phyloP scores from a whole-genome alignment of 164 flowering plant species.

The Pachysandra terminalis region DNA sequence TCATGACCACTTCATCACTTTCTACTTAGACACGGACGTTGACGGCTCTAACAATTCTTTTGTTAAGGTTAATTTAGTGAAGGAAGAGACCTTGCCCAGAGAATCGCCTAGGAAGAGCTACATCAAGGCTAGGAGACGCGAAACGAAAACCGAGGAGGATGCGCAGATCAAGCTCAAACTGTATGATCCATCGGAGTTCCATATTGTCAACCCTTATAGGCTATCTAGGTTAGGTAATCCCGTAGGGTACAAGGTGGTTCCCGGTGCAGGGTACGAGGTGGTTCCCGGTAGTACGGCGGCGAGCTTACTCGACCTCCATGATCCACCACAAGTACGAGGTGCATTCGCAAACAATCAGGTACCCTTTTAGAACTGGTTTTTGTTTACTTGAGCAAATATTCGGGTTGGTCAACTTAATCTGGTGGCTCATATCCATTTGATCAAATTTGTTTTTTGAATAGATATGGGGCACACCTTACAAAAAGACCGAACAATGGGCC shows the following conservation, averaged over 20 bases:
- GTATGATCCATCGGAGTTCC: conserved; percentile 81
- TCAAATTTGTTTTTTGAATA: neutral
- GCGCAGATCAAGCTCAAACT: conserved; percentile 81
- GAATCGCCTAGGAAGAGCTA: conserved; percentile 72
- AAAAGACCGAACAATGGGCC: conserved; percentile 84
- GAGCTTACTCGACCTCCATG: conserved; percentile 65
- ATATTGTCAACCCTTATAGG: conserved; percentile 66
- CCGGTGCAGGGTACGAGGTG: conserved; percentile 77
- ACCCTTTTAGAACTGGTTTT: too few relatives aligned
- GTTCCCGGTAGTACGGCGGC: conserved; percentile 89
- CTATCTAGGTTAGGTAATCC: conserved; percentile 77
- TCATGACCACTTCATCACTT: conserved; percentile 66
- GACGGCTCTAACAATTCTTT: conserved; percentile 76
- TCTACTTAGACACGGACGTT: conserved; percentile 62
- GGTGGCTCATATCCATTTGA: neutral
- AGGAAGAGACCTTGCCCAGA: conserved; percentile 33
- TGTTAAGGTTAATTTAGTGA: conserved; percentile 49
- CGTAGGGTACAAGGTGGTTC: conserved; percentile 84
- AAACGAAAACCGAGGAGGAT: conserved; percentile 80
- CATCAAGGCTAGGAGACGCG: conserved; percentile 53
- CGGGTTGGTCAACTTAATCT: neutral
- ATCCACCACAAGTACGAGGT: conserved; percentile 74
- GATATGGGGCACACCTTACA: conserved; percentile 94
- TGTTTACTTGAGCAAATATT: too few relatives aligned
- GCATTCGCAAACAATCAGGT: conserved; percentile 85